phyloP scores from a whole-genome alignment of 2,329 filamentous ascomycete genomes.

The Botrytis tulipae region DNA sequence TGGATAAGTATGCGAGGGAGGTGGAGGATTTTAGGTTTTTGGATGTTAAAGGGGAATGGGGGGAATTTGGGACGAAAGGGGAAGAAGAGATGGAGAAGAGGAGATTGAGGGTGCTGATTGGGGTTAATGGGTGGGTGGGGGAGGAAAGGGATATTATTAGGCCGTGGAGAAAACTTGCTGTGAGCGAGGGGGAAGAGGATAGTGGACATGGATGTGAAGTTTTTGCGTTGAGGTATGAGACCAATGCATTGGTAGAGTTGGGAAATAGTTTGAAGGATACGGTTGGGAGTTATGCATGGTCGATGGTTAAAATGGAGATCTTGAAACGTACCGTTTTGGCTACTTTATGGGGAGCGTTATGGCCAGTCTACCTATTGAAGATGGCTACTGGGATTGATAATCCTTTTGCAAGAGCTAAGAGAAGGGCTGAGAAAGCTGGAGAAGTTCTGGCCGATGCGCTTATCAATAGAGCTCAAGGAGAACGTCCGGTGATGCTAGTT shows the following conservation, averaged over 20 bases:
- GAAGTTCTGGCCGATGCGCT: conserved; percentile 62
- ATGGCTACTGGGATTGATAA: conserved; percentile 57
- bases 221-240: conserved; percentile 82
- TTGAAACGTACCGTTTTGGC: conserved; percentile 52
- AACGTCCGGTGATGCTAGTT: not conserved
- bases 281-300: conserved; percentile 57
- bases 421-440: conserved; percentile 59
- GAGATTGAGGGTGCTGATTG: conserved; percentile 76
- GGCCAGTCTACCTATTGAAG: conserved; percentile 51
- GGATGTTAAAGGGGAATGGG: conserved; percentile 55
- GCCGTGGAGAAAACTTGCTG: conserved; percentile 70
- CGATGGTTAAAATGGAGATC: conserved; percentile 60
- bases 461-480: conserved; percentile 43
- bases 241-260: conserved; percentile 71
- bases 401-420: conserved; percentile 59
- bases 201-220: conserved; percentile 66
- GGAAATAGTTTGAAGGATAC: conserved; percentile 71
- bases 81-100: conserved; percentile 23
- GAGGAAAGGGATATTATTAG: conserved; percentile 70
- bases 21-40: conserved; percentile 81
- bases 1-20: conserved; percentile 83
- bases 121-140: conserved; percentile 83
- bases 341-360: conserved; percentile 47
- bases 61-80: conserved; percentile 29
- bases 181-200: not conserved